Conservation (phyloP, 73 alveolate genomes). For the Uronychia setigera region DNA sequence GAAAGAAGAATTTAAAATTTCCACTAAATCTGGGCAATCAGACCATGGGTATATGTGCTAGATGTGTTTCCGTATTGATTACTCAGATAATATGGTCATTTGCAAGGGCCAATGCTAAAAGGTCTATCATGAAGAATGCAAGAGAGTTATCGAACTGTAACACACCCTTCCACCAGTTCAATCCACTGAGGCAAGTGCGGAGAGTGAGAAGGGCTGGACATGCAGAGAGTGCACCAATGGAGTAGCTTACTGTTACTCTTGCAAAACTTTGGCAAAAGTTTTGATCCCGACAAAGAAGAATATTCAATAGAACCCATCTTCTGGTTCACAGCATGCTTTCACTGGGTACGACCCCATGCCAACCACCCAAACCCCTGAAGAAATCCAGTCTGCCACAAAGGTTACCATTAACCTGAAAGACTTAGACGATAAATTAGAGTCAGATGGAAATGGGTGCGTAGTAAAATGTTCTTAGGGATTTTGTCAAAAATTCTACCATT, state of each 20-base stretch:
- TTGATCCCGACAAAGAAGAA: slow-evolving; percentile 53
- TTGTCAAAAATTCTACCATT: slow-evolving; percentile 66
- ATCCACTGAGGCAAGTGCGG: too few species aligned
- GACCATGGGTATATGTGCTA: background rate
- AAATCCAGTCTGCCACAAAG: background rate
- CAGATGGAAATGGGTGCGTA: slow-evolving; percentile 12
- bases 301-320: slow-evolving; percentile 26
- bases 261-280: slow-evolving; percentile 11
- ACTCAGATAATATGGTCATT: background rate
- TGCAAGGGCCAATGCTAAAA: slow-evolving; percentile 87
- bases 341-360: background rate
- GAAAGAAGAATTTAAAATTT: background rate
- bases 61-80: background rate
- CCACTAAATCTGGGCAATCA: background rate
- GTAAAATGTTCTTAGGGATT: slow-evolving; percentile 59
- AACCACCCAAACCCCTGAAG: too few species aligned
- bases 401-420: slow-evolving; percentile 1
- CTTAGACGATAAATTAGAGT: background rate
- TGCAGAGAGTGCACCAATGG: background rate
- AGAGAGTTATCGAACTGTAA: too few species aligned
- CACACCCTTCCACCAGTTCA: too few species aligned
- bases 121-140: slow-evolving; percentile 76
- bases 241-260: slow-evolving; percentile 10
- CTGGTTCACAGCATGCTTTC: background rate
- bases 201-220: background rate